Conservation (phyloP, 2,329 filamentous ascomycete species). For the Pseudocercospora pini-densiflorae region DNA sequence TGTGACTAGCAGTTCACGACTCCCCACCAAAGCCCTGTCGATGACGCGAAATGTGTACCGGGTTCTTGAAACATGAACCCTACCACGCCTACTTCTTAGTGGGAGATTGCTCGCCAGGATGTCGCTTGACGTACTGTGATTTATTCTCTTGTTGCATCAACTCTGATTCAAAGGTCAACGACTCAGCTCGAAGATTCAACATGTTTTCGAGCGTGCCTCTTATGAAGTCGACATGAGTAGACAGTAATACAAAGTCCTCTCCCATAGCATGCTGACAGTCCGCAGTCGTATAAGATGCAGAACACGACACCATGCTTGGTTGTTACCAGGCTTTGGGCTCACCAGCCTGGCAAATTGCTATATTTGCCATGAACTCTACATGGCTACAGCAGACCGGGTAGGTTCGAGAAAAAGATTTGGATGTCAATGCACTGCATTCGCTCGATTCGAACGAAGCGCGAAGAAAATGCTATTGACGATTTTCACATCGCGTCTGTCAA, state of each 20-base stretch:
- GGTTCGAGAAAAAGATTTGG: neutral
- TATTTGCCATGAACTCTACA: conserved; percentile 7
- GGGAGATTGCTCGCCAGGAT: conserved; percentile 1
- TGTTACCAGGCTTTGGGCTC: neutral
- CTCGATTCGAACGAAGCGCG: neutral
- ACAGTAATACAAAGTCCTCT: neutral
- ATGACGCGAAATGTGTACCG: neutral
- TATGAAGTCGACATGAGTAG: neutral
- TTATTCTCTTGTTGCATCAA: neutral
- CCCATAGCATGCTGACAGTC: neutral
- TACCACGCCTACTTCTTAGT: neutral
- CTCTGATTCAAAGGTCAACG: neutral
- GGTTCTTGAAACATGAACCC: neutral
- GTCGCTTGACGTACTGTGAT: neutral
- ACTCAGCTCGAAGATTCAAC: neutral
- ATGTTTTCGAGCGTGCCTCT: neutral
- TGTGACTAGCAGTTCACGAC: conserved; percentile 1
- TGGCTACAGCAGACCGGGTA: neutral
- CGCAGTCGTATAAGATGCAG: neutral
- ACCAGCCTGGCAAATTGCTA: conserved; percentile 9
- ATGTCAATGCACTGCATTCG: neutral
- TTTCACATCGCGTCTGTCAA: neutral
- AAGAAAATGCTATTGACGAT: neutral
- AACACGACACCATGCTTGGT: neutral
- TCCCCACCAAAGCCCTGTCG: neutral